These are phyloP conservation scores for Trametes coccinea DNA, from an alignment of 768 basidiomycete species.

Conservation along the genomic window DNA sequence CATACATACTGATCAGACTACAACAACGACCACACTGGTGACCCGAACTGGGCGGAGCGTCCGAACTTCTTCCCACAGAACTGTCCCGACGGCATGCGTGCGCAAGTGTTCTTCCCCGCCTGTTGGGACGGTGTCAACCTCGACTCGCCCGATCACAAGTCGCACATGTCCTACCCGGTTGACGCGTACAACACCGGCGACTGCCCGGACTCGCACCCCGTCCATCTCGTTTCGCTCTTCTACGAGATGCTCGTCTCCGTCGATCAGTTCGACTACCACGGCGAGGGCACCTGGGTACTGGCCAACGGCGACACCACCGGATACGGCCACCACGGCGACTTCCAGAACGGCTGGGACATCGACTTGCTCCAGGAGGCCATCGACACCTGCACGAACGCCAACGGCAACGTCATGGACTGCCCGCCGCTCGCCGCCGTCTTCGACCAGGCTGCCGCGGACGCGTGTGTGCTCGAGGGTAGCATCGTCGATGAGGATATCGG, in stretches of 20 bases:
- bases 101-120: constrained; percentile 34
- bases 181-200: constrained; percentile 27
- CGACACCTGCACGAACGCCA: constrained; percentile 26
- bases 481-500: constrained; percentile 26
- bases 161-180: constrained; percentile 39
- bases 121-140: constrained; percentile 44
- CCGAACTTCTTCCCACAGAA: constrained; percentile 20
- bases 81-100: constrained; percentile 31
- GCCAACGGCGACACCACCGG: constrained; percentile 28
- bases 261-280: constrained; percentile 22
- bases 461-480: constrained; percentile 23
- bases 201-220: constrained; percentile 28
- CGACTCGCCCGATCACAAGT: constrained; percentile 40
- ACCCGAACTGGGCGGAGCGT: constrained; percentile 28
- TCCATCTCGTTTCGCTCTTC: constrained; percentile 30
- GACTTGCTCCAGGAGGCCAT: constrained; percentile 27
- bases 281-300: constrained; percentile 25
- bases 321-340: constrained; percentile 27
- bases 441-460: constrained; percentile 21
- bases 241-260: constrained; percentile 27
- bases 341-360: constrained; percentile 28
- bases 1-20: constrained; percentile 14
- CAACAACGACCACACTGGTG: constrained; percentile 21
- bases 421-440: constrained; percentile 24
- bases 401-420: constrained; percentile 27